Base-by-base conservation (phyloP, 1,284 basidiomycete genomes). In the Vanrija pseudolonga region DNA sequence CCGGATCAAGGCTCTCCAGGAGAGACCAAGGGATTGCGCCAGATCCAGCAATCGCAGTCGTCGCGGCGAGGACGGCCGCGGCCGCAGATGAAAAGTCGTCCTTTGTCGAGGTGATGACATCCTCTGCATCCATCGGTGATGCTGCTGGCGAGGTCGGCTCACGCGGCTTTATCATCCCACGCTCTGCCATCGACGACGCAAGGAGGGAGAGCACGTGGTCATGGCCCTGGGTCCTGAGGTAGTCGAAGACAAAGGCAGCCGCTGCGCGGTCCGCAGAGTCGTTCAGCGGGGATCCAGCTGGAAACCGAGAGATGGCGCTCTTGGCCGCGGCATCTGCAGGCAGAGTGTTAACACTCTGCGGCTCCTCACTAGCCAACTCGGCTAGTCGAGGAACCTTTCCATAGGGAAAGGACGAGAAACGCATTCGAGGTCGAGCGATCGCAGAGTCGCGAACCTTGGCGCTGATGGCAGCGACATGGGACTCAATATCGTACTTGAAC, bases 401-500 rank as follows among this genome's bases (percentile, higher is more conserved):
- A 17, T 8, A 9, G n/a, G 5, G 51, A 39, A n/a, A 45, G 38
- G 6, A n/a, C 48, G 45, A 45, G 48, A 60, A 60, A 3, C 6
- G 23, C n/a, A 36, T 42, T 17, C 24, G 43, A 48, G 40, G 38
- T 15, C 44, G 43, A 4, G 17, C 24, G 15, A 52, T 41, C 22
- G 36, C 23, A 7, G n/a, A 20, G 17, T 8, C 24, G 17, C 17
- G 68, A 59, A 28, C 63, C 15, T 26, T 24, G 26, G 47, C 62
- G 28, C 64, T 65, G 23, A 67, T 64, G 42, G 66, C 59, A 26
- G 55, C 48, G 19, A 88, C 86, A 66, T 91, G 83, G 50, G 84
- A 82, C 53, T 89, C 86, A 67, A 97, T 94, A 71, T 94, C 90
- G 71, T 84, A 96, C 65, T 79, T 81, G 82, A 96, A 97, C 2